Conservation (phyloP, 768 basidiomycete species). For the Podaxis sp. region DNA sequence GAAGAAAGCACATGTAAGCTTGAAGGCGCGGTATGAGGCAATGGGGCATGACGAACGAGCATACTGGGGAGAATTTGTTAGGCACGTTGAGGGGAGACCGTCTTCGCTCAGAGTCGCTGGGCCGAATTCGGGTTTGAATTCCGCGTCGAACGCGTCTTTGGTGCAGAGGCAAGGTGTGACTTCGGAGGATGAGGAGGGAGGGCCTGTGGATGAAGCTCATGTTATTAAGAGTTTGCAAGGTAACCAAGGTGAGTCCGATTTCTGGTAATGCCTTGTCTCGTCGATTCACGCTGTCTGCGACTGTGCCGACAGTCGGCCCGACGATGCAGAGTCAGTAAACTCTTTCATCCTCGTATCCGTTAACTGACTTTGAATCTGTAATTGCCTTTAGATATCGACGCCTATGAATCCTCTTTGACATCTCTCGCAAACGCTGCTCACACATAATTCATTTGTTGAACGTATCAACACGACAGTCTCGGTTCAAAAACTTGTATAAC, state of each 20-base stretch:
- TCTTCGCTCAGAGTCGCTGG: slow-evolving; percentile 25
- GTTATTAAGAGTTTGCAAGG: slow-evolving; percentile 16
- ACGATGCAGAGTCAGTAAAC: slow-evolving; percentile 11
- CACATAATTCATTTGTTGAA: neutral
- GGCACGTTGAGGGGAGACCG: slow-evolving; percentile 55
- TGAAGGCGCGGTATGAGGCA: slow-evolving; percentile 52
- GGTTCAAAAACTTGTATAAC: neutral
- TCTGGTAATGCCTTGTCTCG: neutral
- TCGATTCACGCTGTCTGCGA: neutral
- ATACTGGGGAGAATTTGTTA: slow-evolving; percentile 70
- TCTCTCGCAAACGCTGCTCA: slow-evolving; percentile 4
- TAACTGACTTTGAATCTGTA: neutral
- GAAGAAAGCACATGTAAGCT: slow-evolving; percentile 49
- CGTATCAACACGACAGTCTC: neutral
- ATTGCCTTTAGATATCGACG: neutral
- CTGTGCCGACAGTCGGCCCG: neutral
- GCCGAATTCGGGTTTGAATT: neutral
- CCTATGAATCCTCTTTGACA: slow-evolving; percentile 10
- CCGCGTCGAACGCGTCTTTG: slow-evolving; percentile 15
- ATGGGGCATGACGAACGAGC: slow-evolving; percentile 58
- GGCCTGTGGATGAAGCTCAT: slow-evolving; percentile 23
- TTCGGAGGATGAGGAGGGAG: slow-evolving; percentile 18
- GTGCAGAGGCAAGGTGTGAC: slow-evolving; percentile 21
- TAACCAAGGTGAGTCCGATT: slow-evolving; percentile 8
- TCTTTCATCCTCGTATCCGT: neutral